Percentiles rank a stretch among this genome's conserved stretches.
Conservation (phyloP, 345 rosid genomes). For the Dimocarpus longan region DNA sequence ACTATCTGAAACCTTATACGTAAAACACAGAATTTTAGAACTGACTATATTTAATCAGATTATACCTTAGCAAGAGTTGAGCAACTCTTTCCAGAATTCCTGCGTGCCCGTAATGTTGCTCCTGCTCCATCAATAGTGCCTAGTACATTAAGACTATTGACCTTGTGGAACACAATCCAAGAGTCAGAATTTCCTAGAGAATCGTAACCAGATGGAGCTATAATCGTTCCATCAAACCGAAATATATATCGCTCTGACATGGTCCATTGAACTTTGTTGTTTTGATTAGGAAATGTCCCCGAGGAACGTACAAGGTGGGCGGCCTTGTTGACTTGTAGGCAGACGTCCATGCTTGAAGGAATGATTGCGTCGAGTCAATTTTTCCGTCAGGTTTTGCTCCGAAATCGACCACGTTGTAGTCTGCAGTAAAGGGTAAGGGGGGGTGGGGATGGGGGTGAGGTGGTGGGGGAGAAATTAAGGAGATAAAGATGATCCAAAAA, state of each 20-base stretch:
- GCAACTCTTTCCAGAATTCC: constrained; percentile 25
- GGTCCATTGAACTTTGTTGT: constrained; percentile 28
- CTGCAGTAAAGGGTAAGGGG: neutral
- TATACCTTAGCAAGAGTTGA: constrained; percentile 38
- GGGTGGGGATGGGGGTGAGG: too few relatives aligned
- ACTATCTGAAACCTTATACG: too few relatives aligned
- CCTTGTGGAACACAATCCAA: constrained; percentile 40
- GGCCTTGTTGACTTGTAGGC: neutral
- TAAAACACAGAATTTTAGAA: too few relatives aligned
- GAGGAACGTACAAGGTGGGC: constrained; percentile 9
- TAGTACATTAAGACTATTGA: constrained; percentile 14
- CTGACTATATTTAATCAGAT: too few relatives aligned
- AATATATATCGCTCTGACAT: constrained; percentile 24
- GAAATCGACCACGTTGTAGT: constrained; percentile 12
- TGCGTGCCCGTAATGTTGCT: constrained; percentile 37
- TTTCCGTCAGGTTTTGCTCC: constrained; percentile 21
- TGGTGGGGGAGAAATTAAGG: constrained; percentile 6
- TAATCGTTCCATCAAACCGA: constrained; percentile 27
- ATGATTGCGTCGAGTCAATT: constrained; percentile 3
- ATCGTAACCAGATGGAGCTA: constrained; percentile 34
- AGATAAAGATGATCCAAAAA: neutral
- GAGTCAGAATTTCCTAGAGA: constrained; percentile 29
- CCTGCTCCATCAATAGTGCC: constrained; percentile 39
- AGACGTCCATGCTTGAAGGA: neutral
- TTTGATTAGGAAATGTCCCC: constrained; percentile 29